phyloP scores from a whole-genome alignment of 2,329 filamentous ascomycete genomes.

The Claviceps sp. region DNA sequence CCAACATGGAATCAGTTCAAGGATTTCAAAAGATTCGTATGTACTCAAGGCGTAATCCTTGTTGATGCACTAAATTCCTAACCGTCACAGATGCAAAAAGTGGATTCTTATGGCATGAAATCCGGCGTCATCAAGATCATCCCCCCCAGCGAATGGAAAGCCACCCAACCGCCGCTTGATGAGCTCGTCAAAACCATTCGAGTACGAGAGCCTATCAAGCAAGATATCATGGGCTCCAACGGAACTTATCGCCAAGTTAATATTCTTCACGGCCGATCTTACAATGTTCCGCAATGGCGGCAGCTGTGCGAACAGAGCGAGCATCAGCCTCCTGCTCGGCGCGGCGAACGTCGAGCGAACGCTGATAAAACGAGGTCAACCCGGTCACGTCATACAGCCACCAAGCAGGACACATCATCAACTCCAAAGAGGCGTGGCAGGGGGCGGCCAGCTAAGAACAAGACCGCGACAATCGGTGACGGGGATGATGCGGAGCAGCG shows the following conservation, averaged over 20 bases:
- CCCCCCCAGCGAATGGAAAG: slow-evolving; percentile 85
- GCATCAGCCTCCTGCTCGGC: slow-evolving; percentile 83
- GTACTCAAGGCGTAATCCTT: slow-evolving; percentile 15
- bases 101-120: slow-evolving; percentile 93
- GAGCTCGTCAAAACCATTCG: slow-evolving; percentile 82
- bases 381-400: slow-evolving; percentile 24
- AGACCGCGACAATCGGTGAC: slow-evolving; percentile 23
- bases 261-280: slow-evolving; percentile 87
- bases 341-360: slow-evolving; percentile 65
- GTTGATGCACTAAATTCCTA: slow-evolving; percentile 14
- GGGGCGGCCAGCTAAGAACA: slow-evolving; percentile 25
- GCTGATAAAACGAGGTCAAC: slow-evolving; percentile 36
- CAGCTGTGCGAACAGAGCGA: slow-evolving; percentile 86
- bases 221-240: slow-evolving; percentile 92
- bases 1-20: slow-evolving; percentile 92
- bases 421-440: slow-evolving; percentile 26
- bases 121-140: slow-evolving; percentile 95
- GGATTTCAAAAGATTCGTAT: slow-evolving; percentile 82
- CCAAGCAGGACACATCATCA: slow-evolving; percentile 19
- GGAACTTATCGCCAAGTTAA: slow-evolving; percentile 96
- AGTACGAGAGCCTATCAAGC: slow-evolving; percentile 94
- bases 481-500: slow-evolving; percentile 33
- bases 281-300: slow-evolving; percentile 95
- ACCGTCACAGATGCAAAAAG: slow-evolving; percentile 50
- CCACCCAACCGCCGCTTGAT: slow-evolving; percentile 63